These are phyloP conservation scores for Triticum timopheevii DNA, from an alignment of 176 grass and related monocot species.

Conservation along the genomic window DNA sequence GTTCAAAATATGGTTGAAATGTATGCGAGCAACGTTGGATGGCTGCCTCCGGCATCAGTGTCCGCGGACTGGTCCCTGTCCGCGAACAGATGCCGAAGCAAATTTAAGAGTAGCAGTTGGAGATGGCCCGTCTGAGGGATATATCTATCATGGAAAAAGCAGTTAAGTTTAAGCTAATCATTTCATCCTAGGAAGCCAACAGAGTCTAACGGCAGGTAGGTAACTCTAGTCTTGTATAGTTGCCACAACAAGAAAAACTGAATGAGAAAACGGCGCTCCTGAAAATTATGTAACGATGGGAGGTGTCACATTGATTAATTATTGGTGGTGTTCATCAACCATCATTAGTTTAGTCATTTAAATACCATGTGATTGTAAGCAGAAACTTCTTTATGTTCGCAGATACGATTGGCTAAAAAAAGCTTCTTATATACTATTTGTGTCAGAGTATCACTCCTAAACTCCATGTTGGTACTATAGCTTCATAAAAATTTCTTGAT, in stretches of 20 bases:
- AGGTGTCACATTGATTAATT: neutral
- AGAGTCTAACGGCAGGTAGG: neutral
- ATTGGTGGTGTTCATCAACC: neutral
- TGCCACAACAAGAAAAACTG: neutral
- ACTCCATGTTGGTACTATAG: neutral
- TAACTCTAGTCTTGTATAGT: too few relatives aligned
- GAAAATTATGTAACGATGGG: neutral
- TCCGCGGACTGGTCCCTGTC: too few relatives aligned
- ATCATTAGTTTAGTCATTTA: neutral
- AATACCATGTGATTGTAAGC: neutral
- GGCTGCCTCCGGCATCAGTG: too few relatives aligned
- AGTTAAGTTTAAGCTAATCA: too few relatives aligned
- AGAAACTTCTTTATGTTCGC: neutral
- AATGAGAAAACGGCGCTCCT: neutral
- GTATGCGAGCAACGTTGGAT: too few relatives aligned
- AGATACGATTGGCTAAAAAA: neutral
- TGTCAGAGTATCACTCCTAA: neutral
- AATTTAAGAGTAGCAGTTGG: too few relatives aligned
- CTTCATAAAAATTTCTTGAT: neutral
- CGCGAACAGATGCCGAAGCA: too few relatives aligned
- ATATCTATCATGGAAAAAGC: too few relatives aligned
- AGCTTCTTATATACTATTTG: neutral
- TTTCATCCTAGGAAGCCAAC: neutral
- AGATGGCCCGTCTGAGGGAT: too few relatives aligned
- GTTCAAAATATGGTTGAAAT: too few relatives aligned